Percentiles rank a stretch among this genome's conserved stretches.
Evolutionary conservation across 306 rosid species (phyloP).

Genomic region (Castanea sativa): DNA sequence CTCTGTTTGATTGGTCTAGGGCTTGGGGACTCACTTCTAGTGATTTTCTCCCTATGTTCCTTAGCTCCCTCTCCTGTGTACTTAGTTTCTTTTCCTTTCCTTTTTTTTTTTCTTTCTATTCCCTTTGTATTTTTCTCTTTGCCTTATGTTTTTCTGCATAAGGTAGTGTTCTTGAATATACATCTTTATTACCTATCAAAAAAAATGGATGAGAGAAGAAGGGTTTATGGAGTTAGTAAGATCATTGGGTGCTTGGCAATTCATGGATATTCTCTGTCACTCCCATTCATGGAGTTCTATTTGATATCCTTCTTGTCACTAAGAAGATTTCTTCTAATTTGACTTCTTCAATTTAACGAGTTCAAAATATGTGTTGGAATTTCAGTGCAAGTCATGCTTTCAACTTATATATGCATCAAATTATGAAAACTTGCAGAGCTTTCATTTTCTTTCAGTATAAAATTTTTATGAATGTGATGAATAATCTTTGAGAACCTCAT

Average conservation of each 20-base stretch:
- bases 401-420: not conserved
- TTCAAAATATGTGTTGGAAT: not conserved
- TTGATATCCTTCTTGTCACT: not conserved
- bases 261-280: too few relatives aligned
- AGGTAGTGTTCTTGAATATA: too few relatives aligned
- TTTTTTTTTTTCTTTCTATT: too few relatives aligned
- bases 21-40: too few relatives aligned
- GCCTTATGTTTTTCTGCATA: too few relatives aligned
- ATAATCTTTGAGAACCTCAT: not conserved
- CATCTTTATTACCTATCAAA: too few relatives aligned
- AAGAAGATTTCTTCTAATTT: not conserved
- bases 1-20: too few relatives aligned
- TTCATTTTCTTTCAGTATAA: not conserved
- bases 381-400: not conserved
- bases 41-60: too few relatives aligned
- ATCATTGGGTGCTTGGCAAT: not conserved
- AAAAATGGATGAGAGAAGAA: not conserved
- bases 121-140: too few relatives aligned
- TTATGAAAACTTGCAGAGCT: not conserved
- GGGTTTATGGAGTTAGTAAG: not conserved
- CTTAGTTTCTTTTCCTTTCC: too few relatives aligned
- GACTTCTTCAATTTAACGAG: not conserved
- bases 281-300: too few relatives aligned
- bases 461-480: not conserved
- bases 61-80: too few relatives aligned